A percentile compares a stretch with the other conserved stretches of the same genome.
phyloP scores from a whole-genome alignment of 129 eudicot genomes.

The Calendula officinalis region DNA sequence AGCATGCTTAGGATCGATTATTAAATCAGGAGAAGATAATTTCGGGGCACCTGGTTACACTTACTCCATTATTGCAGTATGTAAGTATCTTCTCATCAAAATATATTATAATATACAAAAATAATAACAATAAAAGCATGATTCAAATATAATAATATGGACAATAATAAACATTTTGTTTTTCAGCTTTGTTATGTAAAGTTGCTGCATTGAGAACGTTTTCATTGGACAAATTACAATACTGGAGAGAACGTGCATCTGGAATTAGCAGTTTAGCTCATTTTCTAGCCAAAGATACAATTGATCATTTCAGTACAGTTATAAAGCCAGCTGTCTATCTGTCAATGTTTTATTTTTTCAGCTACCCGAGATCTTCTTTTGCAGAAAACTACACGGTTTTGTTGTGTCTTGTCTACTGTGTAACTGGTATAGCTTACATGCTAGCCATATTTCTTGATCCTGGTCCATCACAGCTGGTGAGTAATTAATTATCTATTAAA shows the following conservation, averaged over 20 bases:
- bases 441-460: conserved; percentile 89
- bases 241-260: conserved; percentile 83
- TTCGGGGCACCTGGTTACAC: conserved; percentile 88
- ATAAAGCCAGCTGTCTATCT: conserved; percentile 85
- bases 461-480: conserved; percentile 93
- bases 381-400: conserved; percentile 66
- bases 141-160: too few species aligned
- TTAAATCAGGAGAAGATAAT: conserved; percentile 59
- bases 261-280: conserved; percentile 92
- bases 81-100: conserved; percentile 50
- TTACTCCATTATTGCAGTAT: conserved; percentile 84
- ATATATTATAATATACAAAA: neutral
- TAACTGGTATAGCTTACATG: conserved; percentile 81
- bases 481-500: neutral
- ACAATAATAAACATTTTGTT: neutral
- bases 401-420: conserved; percentile 89
- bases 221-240: conserved; percentile 78
- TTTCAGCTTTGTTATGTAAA: conserved; percentile 85
- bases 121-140: too few species aligned
- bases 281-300: conserved; percentile 79
- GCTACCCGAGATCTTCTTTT: conserved; percentile 82
- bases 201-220: conserved; percentile 90
- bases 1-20: conserved; percentile 79
- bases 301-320: conserved; percentile 65
- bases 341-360: conserved; percentile 85